Percentiles rank a stretch among this genome's conserved stretches.
Evolutionary conservation across 192 early-diverging fungal genomes (phyloP).

Genomic region (Backusella tarrabulga): DNA sequence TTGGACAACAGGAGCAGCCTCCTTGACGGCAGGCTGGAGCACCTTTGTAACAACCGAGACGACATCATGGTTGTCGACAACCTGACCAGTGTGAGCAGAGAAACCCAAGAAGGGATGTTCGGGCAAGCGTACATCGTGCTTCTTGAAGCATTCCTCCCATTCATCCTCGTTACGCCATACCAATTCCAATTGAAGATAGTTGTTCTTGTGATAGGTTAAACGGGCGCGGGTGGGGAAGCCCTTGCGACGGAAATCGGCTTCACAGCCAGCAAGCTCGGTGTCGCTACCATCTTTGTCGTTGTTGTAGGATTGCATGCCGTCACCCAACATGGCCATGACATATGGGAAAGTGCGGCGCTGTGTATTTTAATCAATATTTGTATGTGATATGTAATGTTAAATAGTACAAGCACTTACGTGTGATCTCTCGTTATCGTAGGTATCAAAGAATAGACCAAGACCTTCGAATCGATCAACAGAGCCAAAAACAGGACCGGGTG

Average conservation of each 20-base stretch:
- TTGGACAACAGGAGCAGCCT: background rate
- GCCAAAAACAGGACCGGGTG: constrained; percentile 88
- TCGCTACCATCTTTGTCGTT: constrained; percentile 76
- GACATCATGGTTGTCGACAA: constrained; percentile 56
- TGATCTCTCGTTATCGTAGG: constrained; percentile 81
- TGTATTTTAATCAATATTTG: background rate
- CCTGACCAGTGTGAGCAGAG: constrained; percentile 88
- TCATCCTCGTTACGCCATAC: constrained; percentile 51
- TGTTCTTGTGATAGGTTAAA: constrained; percentile 75
- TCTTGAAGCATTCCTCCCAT: constrained; percentile 84
- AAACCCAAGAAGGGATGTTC: constrained; percentile 82
- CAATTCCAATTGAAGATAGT: constrained; percentile 49
- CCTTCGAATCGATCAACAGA: constrained; percentile 85
- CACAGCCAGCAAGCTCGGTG: constrained; percentile 65
- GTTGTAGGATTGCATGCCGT: constrained; percentile 87
- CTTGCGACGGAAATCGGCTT: constrained; percentile 75
- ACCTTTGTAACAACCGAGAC: constrained; percentile 41
- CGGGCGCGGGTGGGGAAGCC: constrained; percentile 61
- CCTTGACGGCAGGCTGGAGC: constrained; percentile 14
- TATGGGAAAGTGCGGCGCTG: constrained; percentile 76
- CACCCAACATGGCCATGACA: constrained; percentile 92
- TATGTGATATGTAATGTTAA: background rate
- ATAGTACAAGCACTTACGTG: constrained; percentile 32
- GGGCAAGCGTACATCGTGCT: constrained; percentile 51
- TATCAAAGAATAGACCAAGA: constrained; percentile 96